Evolutionary conservation across 2,329 filamentous ascomycete genomes (phyloP).

Genomic region (Xylariaceae sp.): DNA sequence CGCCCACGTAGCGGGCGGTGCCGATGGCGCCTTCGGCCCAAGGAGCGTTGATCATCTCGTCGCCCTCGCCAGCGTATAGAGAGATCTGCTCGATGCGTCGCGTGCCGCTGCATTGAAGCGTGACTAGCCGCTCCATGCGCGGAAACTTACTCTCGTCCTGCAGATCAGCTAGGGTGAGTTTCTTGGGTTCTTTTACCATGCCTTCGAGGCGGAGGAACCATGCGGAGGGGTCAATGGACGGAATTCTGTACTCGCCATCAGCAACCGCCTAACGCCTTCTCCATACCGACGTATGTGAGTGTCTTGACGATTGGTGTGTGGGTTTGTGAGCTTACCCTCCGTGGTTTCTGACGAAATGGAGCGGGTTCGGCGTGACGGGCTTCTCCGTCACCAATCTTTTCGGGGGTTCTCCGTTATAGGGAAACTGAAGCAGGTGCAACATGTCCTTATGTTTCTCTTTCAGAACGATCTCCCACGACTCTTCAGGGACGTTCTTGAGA

Average conservation of each 20-base stretch:
- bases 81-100: slow-evolving; percentile 63
- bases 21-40: slow-evolving; percentile 65
- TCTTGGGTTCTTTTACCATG: slow-evolving; percentile 52
- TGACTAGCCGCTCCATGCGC: slow-evolving; percentile 51
- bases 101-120: slow-evolving; percentile 64
- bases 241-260: slow-evolving; percentile 39
- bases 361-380: slow-evolving; percentile 51
- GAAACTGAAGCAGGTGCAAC: slow-evolving; percentile 57
- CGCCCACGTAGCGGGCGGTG: slow-evolving; percentile 57
- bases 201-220: slow-evolving; percentile 54
- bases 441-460: slow-evolving; percentile 55
- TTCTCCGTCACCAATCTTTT: slow-evolving; percentile 50
- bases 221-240: slow-evolving; percentile 53
- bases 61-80: slow-evolving; percentile 61
- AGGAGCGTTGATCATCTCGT: slow-evolving; percentile 50
- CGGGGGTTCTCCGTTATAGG: slow-evolving; percentile 60
- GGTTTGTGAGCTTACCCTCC: slow-evolving; percentile 41
- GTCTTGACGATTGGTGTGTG: too few relatives aligned
- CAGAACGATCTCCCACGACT: slow-evolving; percentile 51
- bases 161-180: slow-evolving; percentile 53
- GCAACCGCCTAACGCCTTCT: too few relatives aligned
- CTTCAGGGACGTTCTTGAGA: slow-evolving; percentile 45
- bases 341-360: slow-evolving; percentile 65
- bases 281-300: too few relatives aligned
- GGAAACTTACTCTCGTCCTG: slow-evolving; percentile 56